Percentiles rank a stretch among this genome's conserved stretches.
These are phyloP conservation scores for Monilinia polystroma DNA, from an alignment of 2,329 filamentous ascomycete genomes.

Conservation along the genomic window DNA sequence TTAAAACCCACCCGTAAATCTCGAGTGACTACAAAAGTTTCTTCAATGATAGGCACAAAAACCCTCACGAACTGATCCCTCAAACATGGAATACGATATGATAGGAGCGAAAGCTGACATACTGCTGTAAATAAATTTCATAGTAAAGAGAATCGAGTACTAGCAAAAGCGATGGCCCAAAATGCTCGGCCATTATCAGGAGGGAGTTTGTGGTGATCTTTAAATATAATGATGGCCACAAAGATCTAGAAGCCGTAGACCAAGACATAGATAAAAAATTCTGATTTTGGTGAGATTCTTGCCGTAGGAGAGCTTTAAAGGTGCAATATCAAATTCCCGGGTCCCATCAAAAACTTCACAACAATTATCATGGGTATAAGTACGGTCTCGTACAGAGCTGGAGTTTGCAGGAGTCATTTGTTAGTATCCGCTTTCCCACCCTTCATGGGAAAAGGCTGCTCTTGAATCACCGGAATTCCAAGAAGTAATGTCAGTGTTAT, in stretches of 20 bases:
- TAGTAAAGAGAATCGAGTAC: conserved; percentile 36
- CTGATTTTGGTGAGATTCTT: conserved; percentile 34
- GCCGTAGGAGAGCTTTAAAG: conserved; percentile 28
- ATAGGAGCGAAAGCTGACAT: conserved; percentile 35
- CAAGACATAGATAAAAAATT: conserved; percentile 36
- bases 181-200: conserved; percentile 38
- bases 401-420: conserved; percentile 27
- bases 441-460: not conserved
- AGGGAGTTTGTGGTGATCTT: conserved; percentile 33
- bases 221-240: conserved; percentile 32
- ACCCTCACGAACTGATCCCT: conserved; percentile 36
- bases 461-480: not conserved
- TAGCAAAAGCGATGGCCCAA: conserved; percentile 35
- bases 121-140: conserved; percentile 40
- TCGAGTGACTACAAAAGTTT: conserved; percentile 38
- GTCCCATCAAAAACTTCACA: conserved; percentile 36
- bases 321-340: conserved; percentile 26
- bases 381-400: conserved; percentile 34
- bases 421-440: conserved; percentile 9
- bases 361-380: conserved; percentile 36
- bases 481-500: not conserved
- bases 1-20: conserved; percentile 35
- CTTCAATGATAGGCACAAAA: conserved; percentile 39
- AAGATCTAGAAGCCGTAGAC: conserved; percentile 34
- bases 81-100: conserved; percentile 32